Base-by-base conservation (phyloP, 2,329 filamentous ascomycete species). In the Aspergillus quadricinctus region DNA sequence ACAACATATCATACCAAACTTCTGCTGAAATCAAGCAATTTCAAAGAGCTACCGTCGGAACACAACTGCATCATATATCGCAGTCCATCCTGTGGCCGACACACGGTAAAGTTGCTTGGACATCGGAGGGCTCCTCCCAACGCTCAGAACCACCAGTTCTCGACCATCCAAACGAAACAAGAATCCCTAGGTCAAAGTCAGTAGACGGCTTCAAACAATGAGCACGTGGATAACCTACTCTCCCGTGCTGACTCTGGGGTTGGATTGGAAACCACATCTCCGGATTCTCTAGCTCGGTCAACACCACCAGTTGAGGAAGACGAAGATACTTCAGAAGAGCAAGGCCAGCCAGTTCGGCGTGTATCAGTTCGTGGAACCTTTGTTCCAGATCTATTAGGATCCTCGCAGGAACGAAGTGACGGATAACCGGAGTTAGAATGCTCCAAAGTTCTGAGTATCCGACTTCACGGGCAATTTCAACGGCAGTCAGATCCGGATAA, bases 211-310 rank as follows among this genome's bases (percentile, higher is more conserved):
- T 14, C 43, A 10, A 48, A 45, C 9, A 3, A 35, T 25, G 21
- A 29, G 11, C 28, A 31, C 5, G 1, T n/a, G 4, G 9, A 35
- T 14, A 21, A 35, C n/a, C 5, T 2, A 31, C 51, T 21, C n/a
- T 14, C 17, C 40, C 25, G 5, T 53, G 43, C 11, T 27, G 19
- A 23, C 40, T 53, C 17, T 21, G 43, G 23, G 17, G n/a, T 4
- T 35, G 41, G 29, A 53, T n/a, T 17, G 51, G 51, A 35, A 53
- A 53, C 51, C 51, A 53, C 41, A 53, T 53, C 51, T 53, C 41
- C 35, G 51, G 51, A 6, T 35, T 19, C 29, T 53, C 51, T 6
- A 53, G 41, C 51, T 53, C 41, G 19, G 51, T 53, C 19, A 53
- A 29, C 21, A 35, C 51, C 25, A 29, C 14, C 27, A 53, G 43